Evolutionary conservation across 768 basidiomycete genomes (phyloP).

Genomic region (Boletellus ananiceps): DNA sequence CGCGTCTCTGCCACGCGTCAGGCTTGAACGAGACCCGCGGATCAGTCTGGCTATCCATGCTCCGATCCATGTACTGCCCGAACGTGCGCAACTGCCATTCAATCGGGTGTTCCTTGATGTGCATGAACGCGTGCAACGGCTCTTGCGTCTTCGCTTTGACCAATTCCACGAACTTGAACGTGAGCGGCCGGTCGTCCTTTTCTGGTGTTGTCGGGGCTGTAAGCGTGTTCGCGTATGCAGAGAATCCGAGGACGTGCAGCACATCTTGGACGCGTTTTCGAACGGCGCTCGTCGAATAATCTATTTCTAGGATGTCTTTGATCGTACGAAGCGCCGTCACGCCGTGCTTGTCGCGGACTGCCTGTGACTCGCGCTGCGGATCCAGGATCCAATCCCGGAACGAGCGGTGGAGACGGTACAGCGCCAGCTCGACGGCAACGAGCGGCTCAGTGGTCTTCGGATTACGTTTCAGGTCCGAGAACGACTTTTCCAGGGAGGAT

Average conservation of each 20-base stretch:
- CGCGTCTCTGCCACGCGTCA: conserved; percentile 66
- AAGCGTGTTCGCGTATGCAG: conserved; percentile 32
- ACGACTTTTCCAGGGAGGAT: conserved; percentile 26
- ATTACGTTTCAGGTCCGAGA: conserved; percentile 44
- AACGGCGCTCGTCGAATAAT: conserved; percentile 27
- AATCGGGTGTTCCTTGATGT: conserved; percentile 50
- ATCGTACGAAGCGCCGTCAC: conserved; percentile 46
- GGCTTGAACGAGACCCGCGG: conserved; percentile 57
- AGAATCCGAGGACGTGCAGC: conserved; percentile 46
- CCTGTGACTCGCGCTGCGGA: conserved; percentile 31
- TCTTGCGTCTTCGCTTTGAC: conserved; percentile 40
- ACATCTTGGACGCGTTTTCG: conserved; percentile 37
- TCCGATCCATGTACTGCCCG: conserved; percentile 68
- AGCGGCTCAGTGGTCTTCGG: conserved; percentile 38
- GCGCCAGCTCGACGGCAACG: conserved; percentile 46
- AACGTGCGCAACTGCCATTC: conserved; percentile 67
- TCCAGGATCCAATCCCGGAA: conserved; percentile 51
- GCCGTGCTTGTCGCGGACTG: conserved; percentile 42
- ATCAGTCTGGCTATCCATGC: conserved; percentile 60
- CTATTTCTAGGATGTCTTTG: conserved; percentile 39
- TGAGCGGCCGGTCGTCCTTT: conserved; percentile 27
- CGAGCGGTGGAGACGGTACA: conserved; percentile 52
- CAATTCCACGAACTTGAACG: conserved; percentile 56
- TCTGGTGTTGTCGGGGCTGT: conserved; percentile 4
- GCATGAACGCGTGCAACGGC: conserved; percentile 48